These are phyloP conservation scores for Letharia lupina DNA, from an alignment of 495 filamentous ascomycete genomes.

Conservation along the genomic window DNA sequence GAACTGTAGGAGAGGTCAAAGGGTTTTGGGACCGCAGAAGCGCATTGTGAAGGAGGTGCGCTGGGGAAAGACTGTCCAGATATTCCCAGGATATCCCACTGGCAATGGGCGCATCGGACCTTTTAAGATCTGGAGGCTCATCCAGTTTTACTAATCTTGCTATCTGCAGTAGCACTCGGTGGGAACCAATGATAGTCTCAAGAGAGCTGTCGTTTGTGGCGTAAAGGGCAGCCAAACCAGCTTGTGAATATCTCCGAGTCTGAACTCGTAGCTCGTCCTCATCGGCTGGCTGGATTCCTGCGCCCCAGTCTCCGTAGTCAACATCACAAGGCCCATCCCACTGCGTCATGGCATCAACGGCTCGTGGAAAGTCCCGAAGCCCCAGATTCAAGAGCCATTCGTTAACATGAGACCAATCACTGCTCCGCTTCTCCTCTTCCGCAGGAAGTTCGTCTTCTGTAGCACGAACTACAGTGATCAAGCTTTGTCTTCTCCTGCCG, in stretches of 20 bases:
- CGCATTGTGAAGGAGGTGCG: conserved; percentile 43
- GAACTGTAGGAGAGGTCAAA: conserved; percentile 55
- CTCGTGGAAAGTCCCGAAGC: conserved; percentile 38
- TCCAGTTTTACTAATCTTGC: conserved; percentile 53
- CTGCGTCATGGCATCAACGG: conserved; percentile 54
- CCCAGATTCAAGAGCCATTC: conserved; percentile 69
- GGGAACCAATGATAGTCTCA: conserved; percentile 52
- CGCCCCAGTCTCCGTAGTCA: conserved; percentile 64
- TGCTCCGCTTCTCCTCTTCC: conserved; percentile 21
- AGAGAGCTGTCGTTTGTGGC: conserved; percentile 50
- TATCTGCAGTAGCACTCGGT: conserved; percentile 53
- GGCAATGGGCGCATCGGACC: background rate
- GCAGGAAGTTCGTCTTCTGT: conserved; percentile 19
- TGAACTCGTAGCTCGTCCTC: conserved; percentile 47
- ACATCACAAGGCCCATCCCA: conserved; percentile 79
- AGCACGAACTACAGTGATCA: conserved; percentile 5
- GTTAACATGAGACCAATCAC: conserved; percentile 71
- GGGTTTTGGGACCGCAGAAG: conserved; percentile 56
- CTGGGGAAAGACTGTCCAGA: conserved; percentile 39
- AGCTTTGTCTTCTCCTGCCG: conserved; percentile 11
- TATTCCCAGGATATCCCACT: conserved; percentile 20
- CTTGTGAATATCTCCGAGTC: conserved; percentile 57
- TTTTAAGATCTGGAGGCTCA: conserved; percentile 34
- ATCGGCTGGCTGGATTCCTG: conserved; percentile 37
- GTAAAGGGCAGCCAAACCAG: conserved; percentile 66